Evolutionary conservation across 495 filamentous ascomycete species (phyloP), one percentile per base, ranked within the genome.

Genomic region (Parmelia sp.): DNA sequence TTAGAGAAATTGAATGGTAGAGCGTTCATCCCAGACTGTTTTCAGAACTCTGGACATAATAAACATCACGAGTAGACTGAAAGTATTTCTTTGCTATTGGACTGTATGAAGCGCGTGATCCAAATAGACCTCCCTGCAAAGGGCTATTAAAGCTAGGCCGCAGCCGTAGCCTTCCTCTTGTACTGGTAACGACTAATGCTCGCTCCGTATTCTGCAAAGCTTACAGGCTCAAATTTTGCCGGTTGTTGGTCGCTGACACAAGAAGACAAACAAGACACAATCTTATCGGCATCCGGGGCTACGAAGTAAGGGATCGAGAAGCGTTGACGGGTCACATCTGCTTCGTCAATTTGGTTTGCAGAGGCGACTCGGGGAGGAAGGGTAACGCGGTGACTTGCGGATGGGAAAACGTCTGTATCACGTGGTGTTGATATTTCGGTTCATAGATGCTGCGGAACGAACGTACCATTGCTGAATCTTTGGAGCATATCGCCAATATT

Each of bases 401-500:
- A 83, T 63, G 79, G 80, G 68, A 84, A 65, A 0, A 23, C 10
- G 39, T 65, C 56, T 65, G 27, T 45, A 65, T 25, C 25, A 39
- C 17, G 29, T 23, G 35, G 33, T 37, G n/a, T 62, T 37, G n/a
- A n/a, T n/a, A 27, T 19, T 47, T 19, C 15, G 35, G 14, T 29
- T 37, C 36, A 11, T n/a, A 21, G 17, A 47, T 6, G 36, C 14
- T n/a, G 39, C 6, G 25, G 44, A 35, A 45, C 25, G 40, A 62
- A 47, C 57, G 74, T 70, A 65, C 83, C 80, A 68, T 87, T 88
- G n/a, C 81, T 85, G 40, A 84, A 74, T 19, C 83, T 73, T 75
- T 83, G 80, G 73, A 87, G 75, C 70, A 84, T 85, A 67, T 86
- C 84, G 0, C 83, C 84, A 65, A 88, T 83, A 71, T 87, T 88